These are phyloP conservation scores for Wickerhamomyces xylosicus DNA, from an alignment of 805 yeast genomes.

Conservation along the genomic window DNA sequence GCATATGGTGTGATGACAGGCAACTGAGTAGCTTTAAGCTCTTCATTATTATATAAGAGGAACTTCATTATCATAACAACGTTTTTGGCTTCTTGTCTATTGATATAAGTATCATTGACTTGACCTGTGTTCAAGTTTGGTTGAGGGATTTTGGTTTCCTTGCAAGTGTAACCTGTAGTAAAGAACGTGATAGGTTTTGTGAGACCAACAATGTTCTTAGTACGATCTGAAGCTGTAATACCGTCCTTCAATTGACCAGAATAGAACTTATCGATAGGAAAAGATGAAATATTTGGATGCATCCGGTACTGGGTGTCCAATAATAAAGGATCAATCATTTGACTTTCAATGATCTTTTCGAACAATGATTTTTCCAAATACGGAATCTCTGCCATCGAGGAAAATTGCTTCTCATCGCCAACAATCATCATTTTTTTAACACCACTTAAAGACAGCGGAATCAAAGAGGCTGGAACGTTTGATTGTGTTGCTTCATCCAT, in stretches of 20 bases:
- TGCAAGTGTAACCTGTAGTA: slow-evolving; percentile 39
- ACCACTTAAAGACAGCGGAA: slow-evolving; percentile 61
- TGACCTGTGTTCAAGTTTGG: slow-evolving; percentile 33
- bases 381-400: slow-evolving; percentile 62
- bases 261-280: slow-evolving; percentile 44
- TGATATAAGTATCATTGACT: slow-evolving; percentile 47
- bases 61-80: slow-evolving; percentile 36
- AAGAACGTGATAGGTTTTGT: slow-evolving; percentile 52
- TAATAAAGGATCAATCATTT: slow-evolving; percentile 56
- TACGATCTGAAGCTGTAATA: slow-evolving; percentile 40
- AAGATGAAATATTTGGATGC: slow-evolving; percentile 55
- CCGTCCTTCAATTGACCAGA: slow-evolving; percentile 44
- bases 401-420: slow-evolving; percentile 69
- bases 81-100: slow-evolving; percentile 39
- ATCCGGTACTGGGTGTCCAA: slow-evolving; percentile 60
- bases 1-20: slow-evolving; percentile 68
- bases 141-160: slow-evolving; percentile 40
- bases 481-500: slow-evolving; percentile 78
- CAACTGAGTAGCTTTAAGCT: slow-evolving; percentile 37
- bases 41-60: slow-evolving; percentile 44
- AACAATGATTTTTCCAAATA: slow-evolving; percentile 56
- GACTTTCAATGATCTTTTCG: slow-evolving; percentile 54
- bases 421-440: slow-evolving; percentile 59
- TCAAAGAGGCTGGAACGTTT: slow-evolving; percentile 59
- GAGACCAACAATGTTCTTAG: slow-evolving; percentile 29